Percentiles rank a stretch among this genome's conserved stretches.
Conservation (phyloP, 2,329 filamentous ascomycete genomes). For the Fusarium pseudocircinatum region DNA sequence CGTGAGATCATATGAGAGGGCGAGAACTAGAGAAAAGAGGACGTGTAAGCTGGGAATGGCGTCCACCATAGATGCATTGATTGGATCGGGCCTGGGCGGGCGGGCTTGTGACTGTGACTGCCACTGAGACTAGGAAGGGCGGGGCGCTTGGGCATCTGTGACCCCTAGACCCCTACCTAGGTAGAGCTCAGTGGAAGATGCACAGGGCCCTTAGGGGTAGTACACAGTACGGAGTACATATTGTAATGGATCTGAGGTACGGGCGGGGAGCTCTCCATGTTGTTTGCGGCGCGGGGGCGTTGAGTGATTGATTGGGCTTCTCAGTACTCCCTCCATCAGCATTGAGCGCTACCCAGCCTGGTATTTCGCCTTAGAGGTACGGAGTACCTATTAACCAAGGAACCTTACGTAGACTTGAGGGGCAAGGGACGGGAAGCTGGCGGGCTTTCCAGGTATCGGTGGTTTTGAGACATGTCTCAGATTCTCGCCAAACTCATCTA, state of each 20-base stretch:
- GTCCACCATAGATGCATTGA: conserved; percentile 23
- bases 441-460: conserved; percentile 13
- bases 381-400: not conserved
- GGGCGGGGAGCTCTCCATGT: not conserved
- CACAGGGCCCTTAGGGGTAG: not conserved
- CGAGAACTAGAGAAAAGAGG: conserved; percentile 20
- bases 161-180: not conserved
- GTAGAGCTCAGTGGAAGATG: conserved; percentile 15
- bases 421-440: conserved; percentile 19
- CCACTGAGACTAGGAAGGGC: conserved; percentile 18
- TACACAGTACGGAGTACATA: not conserved
- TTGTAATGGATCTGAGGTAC: not conserved
- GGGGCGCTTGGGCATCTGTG: conserved; percentile 35
- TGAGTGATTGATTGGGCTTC: conserved; percentile 25
- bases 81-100: conserved; percentile 31
- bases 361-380: not conserved
- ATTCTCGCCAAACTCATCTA: conserved; percentile 20
- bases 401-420: not conserved
- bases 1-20: conserved; percentile 27
- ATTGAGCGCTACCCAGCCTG: not conserved
- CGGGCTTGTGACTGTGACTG: conserved; percentile 34
- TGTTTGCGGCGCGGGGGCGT: conserved; percentile 15
- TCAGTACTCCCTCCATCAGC: conserved; percentile 7
- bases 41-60: conserved; percentile 29
- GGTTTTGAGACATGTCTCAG: conserved; percentile 33